Base-by-base conservation (phyloP, 306 rosid species). In the Begonia peltatifolia region DNA sequence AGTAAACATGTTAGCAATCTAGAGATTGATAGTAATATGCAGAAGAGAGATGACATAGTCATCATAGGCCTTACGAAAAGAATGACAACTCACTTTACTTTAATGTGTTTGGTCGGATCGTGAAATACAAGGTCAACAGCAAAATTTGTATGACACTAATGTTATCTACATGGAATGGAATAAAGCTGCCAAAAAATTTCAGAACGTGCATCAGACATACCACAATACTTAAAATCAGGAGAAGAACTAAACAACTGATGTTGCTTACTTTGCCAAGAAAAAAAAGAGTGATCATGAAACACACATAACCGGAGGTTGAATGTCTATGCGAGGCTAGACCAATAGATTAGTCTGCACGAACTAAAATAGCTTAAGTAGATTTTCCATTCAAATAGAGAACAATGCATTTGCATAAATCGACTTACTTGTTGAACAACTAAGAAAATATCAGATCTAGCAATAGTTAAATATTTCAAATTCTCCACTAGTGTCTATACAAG, bases 211-310 rank as follows among this genome's bases (percentile, higher is more conserved):
- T 6, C 12, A 22, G 53, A 6, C 62, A 58, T 47, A 5, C 25
- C 44, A 22, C 30, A 44, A 38, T 58, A 46, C 15, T 47, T 44
- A 18, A 41, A 57, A 12, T 44, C 41, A 18, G 11, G 41, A 16
- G 60, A 57, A 18, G 51, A 57, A 18, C 46, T 58, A 1, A 25
- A 47, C 10, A 58, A 53, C 1, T 14, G 54, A 12, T 8, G 53
- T 25, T 57, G 44, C 52, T 46, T 57, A 43, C 62, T 18, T 46
- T 57, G 44, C 53, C 52, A 15, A 22, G n/a, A n/a, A n/a, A 42
- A 57, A 57, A 43, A 41, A 23, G 46, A 13, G 62, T 44, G 10
- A 8, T 52, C 62, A 12, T 44, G 6, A 44, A 46, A 46, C 12
- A 57, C 5, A 11, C 62, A 57, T 12, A 42, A 7, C 46, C 12